phyloP scores from a whole-genome alignment of 257 asterid genomes.

The Przewalskia tangutica region DNA sequence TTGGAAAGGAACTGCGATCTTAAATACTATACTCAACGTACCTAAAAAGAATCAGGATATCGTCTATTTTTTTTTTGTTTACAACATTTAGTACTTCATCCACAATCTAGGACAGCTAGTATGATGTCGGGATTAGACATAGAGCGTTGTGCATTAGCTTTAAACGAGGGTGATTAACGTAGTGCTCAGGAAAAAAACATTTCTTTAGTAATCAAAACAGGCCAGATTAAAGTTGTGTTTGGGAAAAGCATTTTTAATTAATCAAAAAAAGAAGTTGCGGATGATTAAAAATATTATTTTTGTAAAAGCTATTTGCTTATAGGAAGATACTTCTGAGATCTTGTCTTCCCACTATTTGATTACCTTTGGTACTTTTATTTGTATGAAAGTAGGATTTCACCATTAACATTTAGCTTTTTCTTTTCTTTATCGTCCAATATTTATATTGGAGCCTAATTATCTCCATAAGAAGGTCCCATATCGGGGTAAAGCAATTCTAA shows the following conservation, averaged over 20 bases:
- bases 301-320: neutral
- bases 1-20: neutral
- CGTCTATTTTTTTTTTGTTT: neutral
- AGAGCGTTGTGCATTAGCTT: neutral
- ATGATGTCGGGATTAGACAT: neutral
- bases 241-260: neutral
- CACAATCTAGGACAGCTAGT: neutral
- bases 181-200: conserved; percentile 9
- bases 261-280: neutral
- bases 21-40: neutral
- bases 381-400: neutral
- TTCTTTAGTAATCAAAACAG: neutral
- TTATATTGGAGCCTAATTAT: too few relatives aligned
- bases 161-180: neutral
- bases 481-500: too few relatives aligned
- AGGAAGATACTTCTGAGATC: neutral
- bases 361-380: neutral
- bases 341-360: neutral
- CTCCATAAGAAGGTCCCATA: too few relatives aligned
- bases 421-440: too few relatives aligned
- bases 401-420: neutral
- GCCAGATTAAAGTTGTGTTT: conserved; percentile 2
- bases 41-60: neutral
- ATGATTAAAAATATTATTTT: neutral
- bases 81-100: neutral